Conservation (phyloP, 257 asterid genomes). For the Solanum sitiens region DNA sequence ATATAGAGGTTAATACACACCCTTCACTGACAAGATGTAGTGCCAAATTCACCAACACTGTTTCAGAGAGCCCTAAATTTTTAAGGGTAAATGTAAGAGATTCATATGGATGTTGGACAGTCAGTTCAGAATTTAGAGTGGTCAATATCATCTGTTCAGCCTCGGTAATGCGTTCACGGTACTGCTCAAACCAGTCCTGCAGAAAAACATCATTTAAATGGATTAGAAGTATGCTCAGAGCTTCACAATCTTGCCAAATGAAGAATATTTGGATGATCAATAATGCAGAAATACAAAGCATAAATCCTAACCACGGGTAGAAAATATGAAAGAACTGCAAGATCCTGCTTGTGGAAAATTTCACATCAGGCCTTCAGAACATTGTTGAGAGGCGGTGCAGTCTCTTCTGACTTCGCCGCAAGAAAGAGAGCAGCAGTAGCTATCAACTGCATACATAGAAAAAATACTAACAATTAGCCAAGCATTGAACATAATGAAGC, state of each 20-base stretch:
- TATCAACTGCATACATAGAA: slow-evolving; percentile 47
- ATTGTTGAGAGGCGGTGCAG: slow-evolving; percentile 75
- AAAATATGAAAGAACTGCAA: slow-evolving; percentile 44
- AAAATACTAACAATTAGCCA: slow-evolving; percentile 7
- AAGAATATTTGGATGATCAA: neutral
- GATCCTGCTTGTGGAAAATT: slow-evolving; percentile 66
- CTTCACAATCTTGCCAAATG: neutral
- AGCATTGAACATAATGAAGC: slow-evolving; percentile 2
- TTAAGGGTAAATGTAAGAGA: slow-evolving; percentile 76
- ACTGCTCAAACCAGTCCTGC: slow-evolving; percentile 96
- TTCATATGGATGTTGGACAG: slow-evolving; percentile 91
- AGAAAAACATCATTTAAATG: slow-evolving; percentile 7
- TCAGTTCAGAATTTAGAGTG: slow-evolving; percentile 85
- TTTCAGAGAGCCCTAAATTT: slow-evolving; percentile 70
- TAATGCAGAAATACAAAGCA: neutral
- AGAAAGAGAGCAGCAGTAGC: slow-evolving; percentile 96
- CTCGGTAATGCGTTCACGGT: slow-evolving; percentile 74
- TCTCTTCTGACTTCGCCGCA: slow-evolving; percentile 89
- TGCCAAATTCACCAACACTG: too few relatives aligned
- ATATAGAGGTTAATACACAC: slow-evolving; percentile 27
- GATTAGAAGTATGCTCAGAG: neutral
- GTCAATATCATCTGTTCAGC: slow-evolving; percentile 87
- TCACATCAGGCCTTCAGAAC: slow-evolving; percentile 67
- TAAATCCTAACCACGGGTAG: slow-evolving; percentile 67
- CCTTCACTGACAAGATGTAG: slow-evolving; percentile 85